These are phyloP conservation scores for Blumeria graminis DNA, from an alignment of 2,329 filamentous ascomycete genomes.

Conservation along the genomic window DNA sequence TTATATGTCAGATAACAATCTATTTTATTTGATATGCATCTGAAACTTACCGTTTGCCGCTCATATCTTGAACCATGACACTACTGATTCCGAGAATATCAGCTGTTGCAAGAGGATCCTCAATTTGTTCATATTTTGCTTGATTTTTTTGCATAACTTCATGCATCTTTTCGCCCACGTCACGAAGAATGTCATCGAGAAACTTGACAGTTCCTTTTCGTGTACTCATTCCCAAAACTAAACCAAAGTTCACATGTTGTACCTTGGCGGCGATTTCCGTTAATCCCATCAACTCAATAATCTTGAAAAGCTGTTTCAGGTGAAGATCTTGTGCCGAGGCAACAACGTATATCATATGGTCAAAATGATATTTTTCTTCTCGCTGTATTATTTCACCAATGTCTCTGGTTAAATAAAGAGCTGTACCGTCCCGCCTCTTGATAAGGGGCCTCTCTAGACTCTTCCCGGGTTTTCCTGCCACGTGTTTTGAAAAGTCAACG, in stretches of 20 bases:
- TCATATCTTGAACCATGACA: conserved; percentile 98
- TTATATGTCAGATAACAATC: background rate
- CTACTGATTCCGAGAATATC: conserved; percentile 80
- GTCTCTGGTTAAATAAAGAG: conserved; percentile 55
- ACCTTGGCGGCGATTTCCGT: conserved; percentile 42
- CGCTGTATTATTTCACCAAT: conserved; percentile 50
- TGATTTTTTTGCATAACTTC: conserved; percentile 85
- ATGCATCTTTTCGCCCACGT: conserved; percentile 89
- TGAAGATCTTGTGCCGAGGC: conserved; percentile 50
- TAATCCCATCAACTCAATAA: conserved; percentile 46
- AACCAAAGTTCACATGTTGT: conserved; percentile 53
- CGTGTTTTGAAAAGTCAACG: conserved; percentile 45
- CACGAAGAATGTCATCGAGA: conserved; percentile 43
- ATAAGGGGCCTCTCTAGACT: conserved; percentile 46
- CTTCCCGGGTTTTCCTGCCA: conserved; percentile 41
- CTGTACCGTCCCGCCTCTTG: conserved; percentile 50
- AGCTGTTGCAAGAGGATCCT: conserved; percentile 55
- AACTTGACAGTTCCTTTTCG: conserved; percentile 54
- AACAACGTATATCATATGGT: conserved; percentile 63
- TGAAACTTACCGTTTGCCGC: conserved; percentile 51
- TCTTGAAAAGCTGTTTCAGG: conserved; percentile 52
- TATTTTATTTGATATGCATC: too few species aligned
- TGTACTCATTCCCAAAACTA: conserved; percentile 47
- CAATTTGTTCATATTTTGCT: conserved; percentile 74
- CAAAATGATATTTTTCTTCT: conserved; percentile 37